Conservation (phyloP, 768 basidiomycete genomes). For the Termitomyces sp. region DNA sequence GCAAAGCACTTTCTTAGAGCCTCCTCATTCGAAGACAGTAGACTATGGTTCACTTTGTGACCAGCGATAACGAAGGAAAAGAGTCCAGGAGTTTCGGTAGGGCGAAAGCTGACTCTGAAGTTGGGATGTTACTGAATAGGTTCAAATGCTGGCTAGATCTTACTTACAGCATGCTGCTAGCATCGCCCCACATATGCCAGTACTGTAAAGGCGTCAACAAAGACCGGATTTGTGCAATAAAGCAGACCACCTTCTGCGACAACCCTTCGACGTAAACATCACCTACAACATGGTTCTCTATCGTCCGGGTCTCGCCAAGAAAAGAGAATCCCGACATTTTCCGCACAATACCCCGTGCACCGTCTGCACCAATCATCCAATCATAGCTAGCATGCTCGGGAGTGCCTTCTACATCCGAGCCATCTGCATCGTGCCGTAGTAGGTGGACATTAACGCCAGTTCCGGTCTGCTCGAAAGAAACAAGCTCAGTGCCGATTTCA, state of each 20-base stretch:
- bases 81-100: conserved; percentile 24
- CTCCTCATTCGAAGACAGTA: conserved; percentile 25
- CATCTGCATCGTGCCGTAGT: conserved; percentile 15
- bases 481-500: conserved; percentile 40
- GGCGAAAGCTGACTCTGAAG: conserved; percentile 24
- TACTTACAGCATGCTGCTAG: conserved; percentile 25
- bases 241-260: conserved; percentile 22
- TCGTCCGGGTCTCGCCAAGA: conserved; percentile 30
- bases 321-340: conserved; percentile 34
- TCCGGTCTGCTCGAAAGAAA: conserved; percentile 33
- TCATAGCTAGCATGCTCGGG: conserved; percentile 24
- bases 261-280: conserved; percentile 38
- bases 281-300: conserved; percentile 31
- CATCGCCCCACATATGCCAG: conserved; percentile 45
- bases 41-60: conserved; percentile 15
- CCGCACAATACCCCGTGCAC: conserved; percentile 36
- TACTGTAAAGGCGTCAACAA: conserved; percentile 19
- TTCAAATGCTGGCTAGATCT: not conserved
- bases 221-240: not conserved
- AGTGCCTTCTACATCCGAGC: conserved; percentile 11
- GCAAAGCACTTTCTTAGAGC: conserved; percentile 15
- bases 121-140: not conserved
- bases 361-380: conserved; percentile 40
- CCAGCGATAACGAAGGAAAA: conserved; percentile 26
- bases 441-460: conserved; percentile 31